phyloP scores from a whole-genome alignment of 164 flowering plant genomes.

The Cinnamomum chago region DNA sequence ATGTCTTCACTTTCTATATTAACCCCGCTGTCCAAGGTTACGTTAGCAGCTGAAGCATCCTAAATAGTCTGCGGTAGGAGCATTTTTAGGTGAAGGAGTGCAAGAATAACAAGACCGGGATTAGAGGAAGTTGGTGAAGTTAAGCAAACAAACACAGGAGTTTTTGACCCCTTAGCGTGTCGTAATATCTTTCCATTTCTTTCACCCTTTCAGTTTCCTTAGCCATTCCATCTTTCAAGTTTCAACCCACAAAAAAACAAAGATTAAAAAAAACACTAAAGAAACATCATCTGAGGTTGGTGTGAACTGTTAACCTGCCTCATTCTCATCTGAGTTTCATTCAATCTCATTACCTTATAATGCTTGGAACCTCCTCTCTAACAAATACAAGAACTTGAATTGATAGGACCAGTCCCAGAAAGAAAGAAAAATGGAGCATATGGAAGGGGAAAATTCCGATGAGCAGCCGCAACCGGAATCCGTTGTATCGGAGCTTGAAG shows the following conservation, averaged over 20 bases:
- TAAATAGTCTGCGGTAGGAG: constrained; percentile 1
- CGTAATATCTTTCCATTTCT: constrained; percentile 18
- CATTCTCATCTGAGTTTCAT: constrained; percentile 1
- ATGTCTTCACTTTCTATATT: background rate
- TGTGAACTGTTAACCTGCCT: constrained; percentile 51
- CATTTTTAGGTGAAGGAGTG: constrained; percentile 8
- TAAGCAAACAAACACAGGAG: constrained; percentile 13
- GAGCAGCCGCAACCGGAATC: constrained; percentile 21
- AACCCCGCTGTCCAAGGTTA: background rate
- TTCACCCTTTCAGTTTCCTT: constrained; percentile 2
- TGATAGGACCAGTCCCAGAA: background rate
- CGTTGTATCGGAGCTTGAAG: constrained; percentile 76
- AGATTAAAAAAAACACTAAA: background rate
- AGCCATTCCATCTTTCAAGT: constrained; percentile 13
- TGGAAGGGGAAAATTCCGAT: background rate
- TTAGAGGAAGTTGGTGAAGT: constrained; percentile 17
- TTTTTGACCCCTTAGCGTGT: constrained; percentile 28
- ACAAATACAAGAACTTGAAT: background rate
- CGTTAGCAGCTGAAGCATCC: background rate
- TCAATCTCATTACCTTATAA: background rate
- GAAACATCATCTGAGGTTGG: constrained; percentile 21
- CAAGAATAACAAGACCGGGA: background rate
- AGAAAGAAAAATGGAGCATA: background rate
- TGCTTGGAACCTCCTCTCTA: background rate
- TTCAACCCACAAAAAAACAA: background rate